Percentiles rank a stretch among this genome's conserved stretches.
phyloP scores from a whole-genome alignment of 495 filamentous ascomycete species.

The Aspergillus diversus region DNA sequence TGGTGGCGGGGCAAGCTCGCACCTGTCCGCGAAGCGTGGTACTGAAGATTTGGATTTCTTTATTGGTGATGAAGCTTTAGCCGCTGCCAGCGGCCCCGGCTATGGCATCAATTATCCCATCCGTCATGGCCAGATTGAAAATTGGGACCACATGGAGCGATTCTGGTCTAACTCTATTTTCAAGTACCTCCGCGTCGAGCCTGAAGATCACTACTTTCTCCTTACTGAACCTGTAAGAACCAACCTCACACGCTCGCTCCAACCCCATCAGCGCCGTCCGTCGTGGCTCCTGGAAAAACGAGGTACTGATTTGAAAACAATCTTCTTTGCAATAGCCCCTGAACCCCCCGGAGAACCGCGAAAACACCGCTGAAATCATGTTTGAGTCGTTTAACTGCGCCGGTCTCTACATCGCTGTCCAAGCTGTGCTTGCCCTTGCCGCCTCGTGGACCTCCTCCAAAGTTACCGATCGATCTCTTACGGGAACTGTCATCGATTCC shows the following conservation, averaged over 20 bases:
- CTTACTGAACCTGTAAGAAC: constrained; percentile 87
- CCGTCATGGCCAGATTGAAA: constrained; percentile 95
- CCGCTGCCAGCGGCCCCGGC: constrained; percentile 81
- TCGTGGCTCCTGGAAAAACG: not conserved
- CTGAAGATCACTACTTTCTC: constrained; percentile 97
- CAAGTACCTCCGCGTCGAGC: constrained; percentile 97
- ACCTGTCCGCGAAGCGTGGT: constrained; percentile 88
- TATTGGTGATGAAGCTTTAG: constrained; percentile 94
- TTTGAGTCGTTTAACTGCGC: constrained; percentile 99
- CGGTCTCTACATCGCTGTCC: constrained; percentile 97
- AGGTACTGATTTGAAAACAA: constrained; percentile 22
- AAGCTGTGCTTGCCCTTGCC: constrained; percentile 93
- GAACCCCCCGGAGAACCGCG: constrained; percentile 97
- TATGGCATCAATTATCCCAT: constrained; percentile 98
- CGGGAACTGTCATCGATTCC: constrained; percentile 96
- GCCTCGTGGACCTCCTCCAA: constrained; percentile 98
- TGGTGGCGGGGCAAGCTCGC: constrained; percentile 76
- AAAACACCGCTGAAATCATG: constrained; percentile 99
- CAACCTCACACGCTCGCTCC: not conserved
- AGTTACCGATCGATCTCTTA: constrained; percentile 94
- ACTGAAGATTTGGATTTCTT: constrained; percentile 99
- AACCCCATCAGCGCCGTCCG: not conserved
- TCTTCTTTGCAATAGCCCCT: constrained; percentile 65
- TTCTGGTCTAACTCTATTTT: constrained; percentile 99
- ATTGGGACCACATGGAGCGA: constrained; percentile 99